Conservation (phyloP, 805 yeast species). For the Kazachstania africana region DNA sequence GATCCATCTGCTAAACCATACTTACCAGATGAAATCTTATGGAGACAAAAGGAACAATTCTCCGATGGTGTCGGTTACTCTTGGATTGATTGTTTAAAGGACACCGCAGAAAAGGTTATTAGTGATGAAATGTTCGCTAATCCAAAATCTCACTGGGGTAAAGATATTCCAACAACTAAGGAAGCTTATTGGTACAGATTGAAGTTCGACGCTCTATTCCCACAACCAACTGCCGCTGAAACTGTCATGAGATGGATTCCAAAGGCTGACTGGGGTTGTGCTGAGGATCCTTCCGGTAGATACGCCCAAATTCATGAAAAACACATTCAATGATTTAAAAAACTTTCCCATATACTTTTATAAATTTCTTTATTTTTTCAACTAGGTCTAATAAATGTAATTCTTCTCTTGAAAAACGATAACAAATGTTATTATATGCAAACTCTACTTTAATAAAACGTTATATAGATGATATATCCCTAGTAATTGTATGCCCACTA, state of each 20-base stretch:
- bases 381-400: too few relatives aligned
- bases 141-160: constrained; percentile 95
- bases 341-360: too few relatives aligned
- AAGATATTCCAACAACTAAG: constrained; percentile 88
- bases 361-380: too few relatives aligned
- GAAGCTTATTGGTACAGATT: constrained; percentile 99
- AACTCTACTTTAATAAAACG: too few relatives aligned
- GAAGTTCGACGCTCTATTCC: constrained; percentile 89
- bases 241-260: constrained; percentile 99
- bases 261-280: constrained; percentile 99
- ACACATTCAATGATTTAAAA: too few relatives aligned
- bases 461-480: too few relatives aligned
- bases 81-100: constrained; percentile 97
- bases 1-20: constrained; percentile 72
- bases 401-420: too few relatives aligned
- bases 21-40: constrained; percentile 89
- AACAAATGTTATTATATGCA: too few relatives aligned
- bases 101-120: constrained; percentile 77
- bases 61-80: constrained; percentile 99
- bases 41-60: constrained; percentile 99
- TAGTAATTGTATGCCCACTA: too few relatives aligned
- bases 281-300: constrained; percentile 97
- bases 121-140: constrained; percentile 81
- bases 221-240: constrained; percentile 80
- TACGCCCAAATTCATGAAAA: constrained; percentile 82